A percentile compares a stretch with the other conserved stretches of the same genome.
These are phyloP conservation scores for Tricholoma matsutake DNA, from an alignment of 768 basidiomycete genomes.

Conservation along the genomic window DNA sequence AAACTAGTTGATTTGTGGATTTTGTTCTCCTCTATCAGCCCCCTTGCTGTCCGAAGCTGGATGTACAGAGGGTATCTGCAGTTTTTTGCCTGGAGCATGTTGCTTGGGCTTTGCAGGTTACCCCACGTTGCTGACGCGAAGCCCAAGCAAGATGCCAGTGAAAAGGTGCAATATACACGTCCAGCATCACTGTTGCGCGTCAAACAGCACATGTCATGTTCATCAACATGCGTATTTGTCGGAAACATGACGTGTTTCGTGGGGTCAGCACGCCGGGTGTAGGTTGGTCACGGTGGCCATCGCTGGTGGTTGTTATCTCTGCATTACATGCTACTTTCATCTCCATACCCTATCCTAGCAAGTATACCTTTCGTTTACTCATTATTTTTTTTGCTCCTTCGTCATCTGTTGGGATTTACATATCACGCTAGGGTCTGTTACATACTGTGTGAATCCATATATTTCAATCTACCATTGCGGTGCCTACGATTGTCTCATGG, in stretches of 20 bases:
- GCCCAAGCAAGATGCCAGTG: background rate
- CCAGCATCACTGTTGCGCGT: background rate
- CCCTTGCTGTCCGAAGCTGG: background rate
- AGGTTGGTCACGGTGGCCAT: background rate
- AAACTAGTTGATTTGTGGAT: background rate
- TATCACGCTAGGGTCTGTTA: background rate
- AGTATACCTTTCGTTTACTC: background rate
- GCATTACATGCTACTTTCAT: background rate
- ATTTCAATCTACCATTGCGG: background rate
- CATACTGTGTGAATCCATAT: background rate
- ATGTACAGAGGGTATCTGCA: background rate
- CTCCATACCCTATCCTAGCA: background rate
- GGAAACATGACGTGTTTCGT: background rate
- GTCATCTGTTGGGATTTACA: background rate
- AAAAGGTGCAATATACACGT: conserved; percentile 1
- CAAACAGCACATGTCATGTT: background rate
- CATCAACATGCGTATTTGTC: background rate
- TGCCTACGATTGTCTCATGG: no score
- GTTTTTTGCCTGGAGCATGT: background rate
- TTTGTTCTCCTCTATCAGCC: background rate
- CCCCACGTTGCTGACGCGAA: background rate
- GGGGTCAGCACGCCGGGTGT: background rate
- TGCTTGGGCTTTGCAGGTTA: conserved; percentile 1
- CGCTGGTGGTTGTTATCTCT: background rate
- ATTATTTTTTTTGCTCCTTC: background rate